Conservation (phyloP, 2,329 filamentous ascomycete genomes). For the Aureobasidium subglaciale region DNA sequence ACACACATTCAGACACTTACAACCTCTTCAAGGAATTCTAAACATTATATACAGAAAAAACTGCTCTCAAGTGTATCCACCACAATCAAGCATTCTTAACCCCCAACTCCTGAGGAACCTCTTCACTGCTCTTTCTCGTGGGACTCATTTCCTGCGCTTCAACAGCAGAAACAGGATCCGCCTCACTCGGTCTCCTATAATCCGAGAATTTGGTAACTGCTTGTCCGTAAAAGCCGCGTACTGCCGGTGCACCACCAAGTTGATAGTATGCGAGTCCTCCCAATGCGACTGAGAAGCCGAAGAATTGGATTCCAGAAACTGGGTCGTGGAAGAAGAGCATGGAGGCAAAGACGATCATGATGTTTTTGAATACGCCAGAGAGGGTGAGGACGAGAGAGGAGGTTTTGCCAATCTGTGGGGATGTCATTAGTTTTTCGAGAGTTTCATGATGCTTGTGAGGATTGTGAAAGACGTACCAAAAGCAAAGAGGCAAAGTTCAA, state of each 20-base stretch:
- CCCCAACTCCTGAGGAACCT: background rate
- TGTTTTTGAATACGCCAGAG: conserved; percentile 22
- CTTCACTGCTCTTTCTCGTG: background rate
- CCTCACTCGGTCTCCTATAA: background rate
- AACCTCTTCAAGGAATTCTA: no score
- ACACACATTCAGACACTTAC: no score
- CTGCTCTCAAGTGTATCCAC: no score
- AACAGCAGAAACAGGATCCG: background rate
- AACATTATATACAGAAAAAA: background rate
- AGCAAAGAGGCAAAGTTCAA: conserved; percentile 20
- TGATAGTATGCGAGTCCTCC: conserved; percentile 66
- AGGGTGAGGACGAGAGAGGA: conserved; percentile 23
- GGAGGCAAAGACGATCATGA: conserved; percentile 22
- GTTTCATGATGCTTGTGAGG: no score
- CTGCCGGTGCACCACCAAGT: conserved; percentile 48
- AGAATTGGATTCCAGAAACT: conserved; percentile 19
- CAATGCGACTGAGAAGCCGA: conserved; percentile 51
- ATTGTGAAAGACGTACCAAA: conserved; percentile 17
- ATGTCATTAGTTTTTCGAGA: background rate
- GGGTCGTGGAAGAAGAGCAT: conserved; percentile 21
- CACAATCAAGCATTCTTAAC: conserved; percentile 6
- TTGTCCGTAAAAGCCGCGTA: background rate
- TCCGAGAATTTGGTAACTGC: background rate
- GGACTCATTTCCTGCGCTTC: background rate
- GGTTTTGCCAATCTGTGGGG: conserved; percentile 20